Conservation (phyloP, 192 early-diverging fungal genomes). For the Coemansia sp. region DNA sequence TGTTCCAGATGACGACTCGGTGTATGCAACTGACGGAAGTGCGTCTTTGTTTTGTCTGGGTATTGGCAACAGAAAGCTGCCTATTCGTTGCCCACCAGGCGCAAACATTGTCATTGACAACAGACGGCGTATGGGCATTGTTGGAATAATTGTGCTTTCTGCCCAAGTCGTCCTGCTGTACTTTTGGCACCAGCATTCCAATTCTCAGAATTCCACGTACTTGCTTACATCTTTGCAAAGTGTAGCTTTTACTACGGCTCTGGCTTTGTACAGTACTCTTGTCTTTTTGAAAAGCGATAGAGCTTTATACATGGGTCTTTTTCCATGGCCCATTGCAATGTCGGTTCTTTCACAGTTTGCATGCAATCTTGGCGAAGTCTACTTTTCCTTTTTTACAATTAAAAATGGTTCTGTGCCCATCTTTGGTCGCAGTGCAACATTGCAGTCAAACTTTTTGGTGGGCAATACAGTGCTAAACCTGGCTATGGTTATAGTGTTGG, state of each 20-base stretch:
- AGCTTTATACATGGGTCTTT: slow-evolving; percentile 12
- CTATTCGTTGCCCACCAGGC: slow-evolving; percentile 28
- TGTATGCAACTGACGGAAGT: not conserved
- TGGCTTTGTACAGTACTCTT: slow-evolving; percentile 3
- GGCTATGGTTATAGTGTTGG: not conserved
- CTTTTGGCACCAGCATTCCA: slow-evolving; percentile 1
- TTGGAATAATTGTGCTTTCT: not conserved
- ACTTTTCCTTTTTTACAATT: slow-evolving; percentile 34
- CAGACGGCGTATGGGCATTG: slow-evolving; percentile 12
- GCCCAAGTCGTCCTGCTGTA: slow-evolving; percentile 11
- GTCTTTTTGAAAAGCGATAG: slow-evolving; percentile 10
- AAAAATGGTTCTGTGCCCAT: slow-evolving; percentile 18
- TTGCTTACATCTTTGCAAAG: not conserved
- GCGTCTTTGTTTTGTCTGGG: not conserved
- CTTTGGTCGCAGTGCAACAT: slow-evolving; percentile 17
- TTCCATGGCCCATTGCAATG: slow-evolving; percentile 20
- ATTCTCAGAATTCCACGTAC: not conserved
- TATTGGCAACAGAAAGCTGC: slow-evolving; percentile 8
- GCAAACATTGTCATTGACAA: slow-evolving; percentile 23
- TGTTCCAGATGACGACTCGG: not conserved
- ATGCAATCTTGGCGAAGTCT: slow-evolving; percentile 16
- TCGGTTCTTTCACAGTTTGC: slow-evolving; percentile 10
- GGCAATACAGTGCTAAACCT: not conserved
- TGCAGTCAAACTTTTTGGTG: slow-evolving; percentile 16
- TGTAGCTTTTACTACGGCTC: not conserved